Conservation (phyloP, 495 filamentous ascomycete species). For the Tuber melanosporum region DNA sequence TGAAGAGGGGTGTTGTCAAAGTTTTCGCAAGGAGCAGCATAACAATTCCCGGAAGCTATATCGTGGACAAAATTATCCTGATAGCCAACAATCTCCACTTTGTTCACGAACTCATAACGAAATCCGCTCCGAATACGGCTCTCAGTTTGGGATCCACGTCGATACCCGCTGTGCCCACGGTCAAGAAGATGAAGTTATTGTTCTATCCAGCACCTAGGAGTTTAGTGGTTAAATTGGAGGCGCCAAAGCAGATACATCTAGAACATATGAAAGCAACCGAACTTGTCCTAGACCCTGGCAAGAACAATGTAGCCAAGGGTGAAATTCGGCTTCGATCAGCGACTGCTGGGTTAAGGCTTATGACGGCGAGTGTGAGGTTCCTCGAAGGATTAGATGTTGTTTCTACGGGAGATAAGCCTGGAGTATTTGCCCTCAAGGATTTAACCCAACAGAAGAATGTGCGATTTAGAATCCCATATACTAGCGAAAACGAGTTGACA, state of each 20-base stretch:
- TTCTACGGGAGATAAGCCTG: conserved; percentile 53
- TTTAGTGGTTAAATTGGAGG: conserved; percentile 29
- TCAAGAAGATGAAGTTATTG: conserved; percentile 44
- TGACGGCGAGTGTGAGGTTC: conserved; percentile 62
- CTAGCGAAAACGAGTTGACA: conserved; percentile 67
- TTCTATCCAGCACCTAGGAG: conserved; percentile 37
- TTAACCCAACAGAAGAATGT: conserved; percentile 50
- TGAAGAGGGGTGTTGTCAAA: conserved; percentile 53
- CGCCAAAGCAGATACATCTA: conserved; percentile 60
- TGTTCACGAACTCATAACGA: conserved; percentile 50
- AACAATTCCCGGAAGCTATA: conserved; percentile 67
- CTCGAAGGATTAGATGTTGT: conserved; percentile 49
- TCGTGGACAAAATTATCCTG: conserved; percentile 66
- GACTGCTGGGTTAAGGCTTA: conserved; percentile 78
- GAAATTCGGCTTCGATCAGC: conserved; percentile 70
- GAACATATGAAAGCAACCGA: conserved; percentile 70
- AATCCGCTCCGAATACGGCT: conserved; percentile 26
- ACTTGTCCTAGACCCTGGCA: conserved; percentile 64
- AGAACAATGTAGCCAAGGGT: conserved; percentile 63
- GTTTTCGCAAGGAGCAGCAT: conserved; percentile 45
- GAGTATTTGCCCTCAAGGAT: conserved; percentile 58
- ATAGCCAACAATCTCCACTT: conserved; percentile 63
- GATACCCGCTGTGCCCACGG: conserved; percentile 43
- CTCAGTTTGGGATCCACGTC: conserved; percentile 38
- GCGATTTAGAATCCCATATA: conserved; percentile 70